Conservation (phyloP, 352 stramenopile species). For the Phytophthora pseudosyringae region DNA sequence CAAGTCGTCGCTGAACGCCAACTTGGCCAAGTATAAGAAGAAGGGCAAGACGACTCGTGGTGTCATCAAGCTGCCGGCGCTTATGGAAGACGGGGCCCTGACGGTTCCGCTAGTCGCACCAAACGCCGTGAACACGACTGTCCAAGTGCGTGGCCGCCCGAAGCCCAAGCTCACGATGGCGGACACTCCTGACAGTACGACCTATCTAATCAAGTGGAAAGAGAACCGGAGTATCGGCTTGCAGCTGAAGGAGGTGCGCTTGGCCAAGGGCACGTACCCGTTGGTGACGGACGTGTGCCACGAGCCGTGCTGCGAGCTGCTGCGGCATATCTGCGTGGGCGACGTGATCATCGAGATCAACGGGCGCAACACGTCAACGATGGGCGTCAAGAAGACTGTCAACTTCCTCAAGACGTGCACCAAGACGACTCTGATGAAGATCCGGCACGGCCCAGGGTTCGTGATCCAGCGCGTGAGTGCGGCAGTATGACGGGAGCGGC, state of each 20-base stretch:
- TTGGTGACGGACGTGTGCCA: slow-evolving; percentile 86
- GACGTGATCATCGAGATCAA: slow-evolving; percentile 91
- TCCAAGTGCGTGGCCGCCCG: slow-evolving; percentile 80
- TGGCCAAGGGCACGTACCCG: slow-evolving; percentile 81
- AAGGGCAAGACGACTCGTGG: slow-evolving; percentile 73
- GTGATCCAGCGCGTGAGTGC: slow-evolving; percentile 80
- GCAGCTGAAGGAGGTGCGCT: slow-evolving; percentile 82
- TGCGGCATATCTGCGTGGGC: slow-evolving; percentile 85
- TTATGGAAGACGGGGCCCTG: slow-evolving; percentile 63
- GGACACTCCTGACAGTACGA: slow-evolving; percentile 83
- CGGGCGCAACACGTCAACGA: slow-evolving; percentile 86
- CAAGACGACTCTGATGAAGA: slow-evolving; percentile 89
- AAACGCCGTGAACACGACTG: slow-evolving; percentile 83
- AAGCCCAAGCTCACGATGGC: slow-evolving; percentile 82
- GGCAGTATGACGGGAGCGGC: slow-evolving; percentile 48
- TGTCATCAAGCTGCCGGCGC: slow-evolving; percentile 65
- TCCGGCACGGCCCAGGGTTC: slow-evolving; percentile 81
- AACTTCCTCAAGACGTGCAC: slow-evolving; percentile 86
- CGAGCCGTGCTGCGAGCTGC: slow-evolving; percentile 79
- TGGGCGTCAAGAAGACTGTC: slow-evolving; percentile 91
- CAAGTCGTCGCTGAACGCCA: slow-evolving; percentile 58
- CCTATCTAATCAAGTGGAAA: slow-evolving; percentile 91
- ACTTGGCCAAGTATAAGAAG: slow-evolving; percentile 80
- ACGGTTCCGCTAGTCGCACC: slow-evolving; percentile 83
- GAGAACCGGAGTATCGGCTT: slow-evolving; percentile 87